phyloP scores from a whole-genome alignment of 108 stramenopile species.

The Aurantiochytrium sp. region DNA sequence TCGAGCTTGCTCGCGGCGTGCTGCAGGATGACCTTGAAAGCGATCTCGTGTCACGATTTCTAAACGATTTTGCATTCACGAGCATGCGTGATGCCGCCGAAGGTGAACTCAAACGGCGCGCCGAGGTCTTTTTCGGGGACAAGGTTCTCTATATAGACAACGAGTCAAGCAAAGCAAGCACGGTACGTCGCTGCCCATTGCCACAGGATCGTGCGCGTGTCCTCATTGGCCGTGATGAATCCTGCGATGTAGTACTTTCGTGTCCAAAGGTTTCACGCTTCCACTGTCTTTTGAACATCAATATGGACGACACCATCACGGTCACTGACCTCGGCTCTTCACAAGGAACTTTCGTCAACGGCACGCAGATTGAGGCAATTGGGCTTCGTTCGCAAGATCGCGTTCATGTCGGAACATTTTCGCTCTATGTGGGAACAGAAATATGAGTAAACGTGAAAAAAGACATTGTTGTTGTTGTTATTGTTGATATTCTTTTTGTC shows the following conservation, averaged over 20 bases:
- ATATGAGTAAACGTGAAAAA: too few relatives aligned
- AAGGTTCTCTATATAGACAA: neutral
- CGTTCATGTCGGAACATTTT: neutral
- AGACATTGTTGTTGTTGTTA: too few relatives aligned
- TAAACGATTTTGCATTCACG: neutral
- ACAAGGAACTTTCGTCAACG: neutral
- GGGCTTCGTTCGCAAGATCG: neutral
- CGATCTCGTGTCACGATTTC: neutral
- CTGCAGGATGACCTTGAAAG: neutral
- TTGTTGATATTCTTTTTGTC: too few relatives aligned
- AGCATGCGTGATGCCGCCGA: neutral
- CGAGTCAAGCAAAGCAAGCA: neutral
- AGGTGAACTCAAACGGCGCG: neutral
- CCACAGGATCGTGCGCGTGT: neutral
- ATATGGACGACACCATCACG: neutral
- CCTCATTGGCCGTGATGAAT: neutral
- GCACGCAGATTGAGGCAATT: neutral
- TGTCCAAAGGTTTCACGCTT: neutral
- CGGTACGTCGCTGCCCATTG: too few relatives aligned
- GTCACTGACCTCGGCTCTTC: neutral
- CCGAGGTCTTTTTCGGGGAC: neutral
- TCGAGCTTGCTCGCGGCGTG: neutral
- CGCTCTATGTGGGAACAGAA: neutral
- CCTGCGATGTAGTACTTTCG: neutral
- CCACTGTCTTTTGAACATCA: neutral